phyloP scores from a whole-genome alignment of 495 filamentous ascomycete genomes.

The Podospora comata region DNA sequence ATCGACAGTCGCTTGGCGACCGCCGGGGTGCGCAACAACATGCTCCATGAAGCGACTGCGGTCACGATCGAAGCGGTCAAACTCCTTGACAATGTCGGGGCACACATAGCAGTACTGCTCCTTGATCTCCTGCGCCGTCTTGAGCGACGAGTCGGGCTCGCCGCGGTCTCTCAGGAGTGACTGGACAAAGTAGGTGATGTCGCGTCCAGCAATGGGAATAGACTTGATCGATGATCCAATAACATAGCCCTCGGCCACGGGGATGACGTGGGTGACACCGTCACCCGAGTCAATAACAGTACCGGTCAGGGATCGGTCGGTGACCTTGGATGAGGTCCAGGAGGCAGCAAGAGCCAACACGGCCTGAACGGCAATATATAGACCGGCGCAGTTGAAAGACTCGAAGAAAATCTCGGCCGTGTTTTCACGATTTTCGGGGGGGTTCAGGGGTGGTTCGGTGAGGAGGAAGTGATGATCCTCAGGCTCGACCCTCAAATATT shows the following conservation, averaged over 20 bases:
- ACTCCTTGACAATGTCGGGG: constrained; percentile 98
- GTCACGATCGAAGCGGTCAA: constrained; percentile 85
- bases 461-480: constrained; percentile 98
- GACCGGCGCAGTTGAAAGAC: constrained; percentile 97
- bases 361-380: constrained; percentile 98
- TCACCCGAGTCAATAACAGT: constrained; percentile 98
- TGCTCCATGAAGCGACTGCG: constrained; percentile 88
- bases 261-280: constrained; percentile 97
- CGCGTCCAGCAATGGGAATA: constrained; percentile 93
- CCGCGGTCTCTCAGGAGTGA: constrained; percentile 91
- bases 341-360: constrained; percentile 94
- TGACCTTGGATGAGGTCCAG: constrained; percentile 97
- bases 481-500: constrained; percentile 95
- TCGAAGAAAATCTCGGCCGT: constrained; percentile 99
- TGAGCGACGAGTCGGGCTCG: constrained; percentile 92
- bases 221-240: constrained; percentile 99
- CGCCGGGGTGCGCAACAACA: constrained; percentile 80
- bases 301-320: constrained; percentile 93
- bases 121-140: constrained; percentile 96
- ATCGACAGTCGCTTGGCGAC: constrained; percentile 78
- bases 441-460: constrained; percentile 95
- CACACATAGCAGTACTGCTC: constrained; percentile 98
- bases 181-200: constrained; percentile 98
- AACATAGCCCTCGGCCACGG: constrained; percentile 97
- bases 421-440: constrained; percentile 97